A percentile compares a stretch with the other conserved stretches of the same genome.
phyloP scores from a whole-genome alignment of 345 rosid species.

The Populus alba region DNA sequence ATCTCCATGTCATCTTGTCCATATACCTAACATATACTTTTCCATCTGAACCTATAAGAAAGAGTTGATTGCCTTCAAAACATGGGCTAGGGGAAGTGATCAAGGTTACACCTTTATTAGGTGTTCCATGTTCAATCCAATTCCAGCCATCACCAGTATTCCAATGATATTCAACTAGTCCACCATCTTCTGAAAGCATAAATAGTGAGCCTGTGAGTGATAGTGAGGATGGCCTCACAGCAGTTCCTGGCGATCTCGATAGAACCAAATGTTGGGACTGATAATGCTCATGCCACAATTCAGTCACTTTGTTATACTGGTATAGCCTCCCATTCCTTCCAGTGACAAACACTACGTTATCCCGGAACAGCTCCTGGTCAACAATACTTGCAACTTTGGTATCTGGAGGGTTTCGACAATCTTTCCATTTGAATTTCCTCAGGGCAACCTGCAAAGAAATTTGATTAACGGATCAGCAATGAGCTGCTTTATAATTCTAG shows the following conservation, averaged over 20 bases:
- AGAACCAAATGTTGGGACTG: conserved; percentile 61
- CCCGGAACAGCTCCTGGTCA: conserved; percentile 61
- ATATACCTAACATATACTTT: conserved; percentile 52
- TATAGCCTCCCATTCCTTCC: conserved; percentile 49
- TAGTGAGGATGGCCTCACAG: conserved; percentile 38
- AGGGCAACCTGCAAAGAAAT: conserved; percentile 45
- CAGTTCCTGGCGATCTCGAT: conserved; percentile 48
- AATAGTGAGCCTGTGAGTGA: conserved; percentile 61
- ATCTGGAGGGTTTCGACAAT: conserved; percentile 48
- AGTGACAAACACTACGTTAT: conserved; percentile 48
- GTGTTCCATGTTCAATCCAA: conserved; percentile 69
- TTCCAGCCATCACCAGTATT: conserved; percentile 58
- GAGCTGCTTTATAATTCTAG: background rate
- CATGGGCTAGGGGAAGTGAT: conserved; percentile 62
- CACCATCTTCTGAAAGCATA: conserved; percentile 58
- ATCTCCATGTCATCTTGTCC: conserved; percentile 55
- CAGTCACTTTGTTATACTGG: conserved; percentile 64
- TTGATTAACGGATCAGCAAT: background rate
- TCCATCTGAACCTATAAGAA: conserved; percentile 61
- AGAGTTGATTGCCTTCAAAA: conserved; percentile 46
- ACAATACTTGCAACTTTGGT: conserved; percentile 55
- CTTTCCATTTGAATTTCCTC: conserved; percentile 64
- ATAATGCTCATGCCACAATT: conserved; percentile 64
- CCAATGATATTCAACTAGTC: conserved; percentile 73
- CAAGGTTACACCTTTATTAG: conserved; percentile 46